A percentile compares a stretch with the other conserved stretches of the same genome.
These are phyloP conservation scores for Rosa hybrid DNA, from an alignment of 331 rosid species.

Conservation along the genomic window DNA sequence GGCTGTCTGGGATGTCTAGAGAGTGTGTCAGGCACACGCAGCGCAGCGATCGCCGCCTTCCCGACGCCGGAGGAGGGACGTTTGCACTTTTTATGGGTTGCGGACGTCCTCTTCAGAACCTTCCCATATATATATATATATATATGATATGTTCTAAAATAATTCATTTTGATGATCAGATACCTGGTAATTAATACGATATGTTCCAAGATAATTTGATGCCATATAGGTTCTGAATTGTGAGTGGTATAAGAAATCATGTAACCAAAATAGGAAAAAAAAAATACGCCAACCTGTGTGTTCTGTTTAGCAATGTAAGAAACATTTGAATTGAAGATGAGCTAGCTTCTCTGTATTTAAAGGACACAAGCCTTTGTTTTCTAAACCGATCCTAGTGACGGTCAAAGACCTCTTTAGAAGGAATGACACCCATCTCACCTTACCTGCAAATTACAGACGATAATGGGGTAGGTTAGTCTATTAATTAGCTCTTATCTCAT, in stretches of 20 bases:
- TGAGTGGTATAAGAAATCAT: not conserved
- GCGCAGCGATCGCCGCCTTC: no score
- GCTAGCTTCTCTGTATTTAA: not conserved
- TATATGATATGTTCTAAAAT: no score
- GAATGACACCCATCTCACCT: not conserved
- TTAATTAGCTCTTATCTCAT: not conserved
- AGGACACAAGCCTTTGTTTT: not conserved
- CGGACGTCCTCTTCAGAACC: no score
- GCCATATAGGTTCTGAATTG: not conserved
- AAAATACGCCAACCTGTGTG: not conserved
- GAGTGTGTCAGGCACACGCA: no score
- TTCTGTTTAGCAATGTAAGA: not conserved
- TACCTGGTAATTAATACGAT: not conserved
- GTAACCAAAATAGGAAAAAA: not conserved
- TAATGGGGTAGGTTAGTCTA: not conserved
- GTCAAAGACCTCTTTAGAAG: not conserved
- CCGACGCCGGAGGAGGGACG: no score
- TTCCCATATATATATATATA: no score
- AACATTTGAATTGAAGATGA: not conserved
- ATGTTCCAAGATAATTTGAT: slow-evolving; percentile 4
- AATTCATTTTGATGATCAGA: not conserved
- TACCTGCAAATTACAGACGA: no score
- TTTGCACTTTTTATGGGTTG: no score
- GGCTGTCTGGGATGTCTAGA: no score
- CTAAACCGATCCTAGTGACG: not conserved